Percentiles rank a stretch among this genome's conserved stretches.
Evolutionary conservation across 192 early-diverging fungal genomes (phyloP).

Genomic region (Physocladia obscura): DNA sequence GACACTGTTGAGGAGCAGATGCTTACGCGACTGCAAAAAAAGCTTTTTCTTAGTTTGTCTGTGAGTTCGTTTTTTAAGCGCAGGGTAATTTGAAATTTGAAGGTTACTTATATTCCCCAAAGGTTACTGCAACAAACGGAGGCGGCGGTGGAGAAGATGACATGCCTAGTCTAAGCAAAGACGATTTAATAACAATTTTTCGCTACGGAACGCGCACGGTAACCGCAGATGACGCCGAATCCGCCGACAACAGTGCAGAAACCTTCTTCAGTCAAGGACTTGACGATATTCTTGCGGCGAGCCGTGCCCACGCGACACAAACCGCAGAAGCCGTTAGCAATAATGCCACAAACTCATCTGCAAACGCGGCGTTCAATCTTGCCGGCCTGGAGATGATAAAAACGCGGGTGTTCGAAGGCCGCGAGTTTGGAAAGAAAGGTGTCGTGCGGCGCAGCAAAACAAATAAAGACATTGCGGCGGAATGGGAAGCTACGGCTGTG

Average conservation of each 20-base stretch:
- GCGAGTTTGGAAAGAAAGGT: neutral
- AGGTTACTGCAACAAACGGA: no score
- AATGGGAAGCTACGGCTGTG: conserved; percentile 31
- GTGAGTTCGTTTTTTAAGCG: no score
- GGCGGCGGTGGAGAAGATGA: conserved; percentile 29
- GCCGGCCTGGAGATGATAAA: conserved; percentile 35
- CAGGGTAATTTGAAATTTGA: no score
- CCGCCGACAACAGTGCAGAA: neutral
- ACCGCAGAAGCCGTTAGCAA: neutral
- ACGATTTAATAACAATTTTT: conserved; percentile 36
- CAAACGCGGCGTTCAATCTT: conserved; percentile 3
- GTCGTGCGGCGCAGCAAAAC: conserved; percentile 6
- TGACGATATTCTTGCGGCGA: conserved; percentile 27
- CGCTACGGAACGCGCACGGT: no score
- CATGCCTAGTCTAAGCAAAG: conserved; percentile 28
- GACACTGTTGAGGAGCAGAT: conserved; percentile 78
- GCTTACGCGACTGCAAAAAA: conserved; percentile 55
- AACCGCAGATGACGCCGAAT: conserved; percentile 16
- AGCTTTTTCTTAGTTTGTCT: conserved; percentile 51
- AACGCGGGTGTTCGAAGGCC: conserved; percentile 34
- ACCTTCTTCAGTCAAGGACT: conserved; percentile 22
- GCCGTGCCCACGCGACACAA: conserved; percentile 23
- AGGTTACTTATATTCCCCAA: no score
- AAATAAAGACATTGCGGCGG: conserved; percentile 29
- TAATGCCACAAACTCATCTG: neutral